A percentile compares a stretch with the other conserved stretches of the same genome.
Conservation (phyloP, 2,329 filamentous ascomycete species). For the Penicillium sp. region DNA sequence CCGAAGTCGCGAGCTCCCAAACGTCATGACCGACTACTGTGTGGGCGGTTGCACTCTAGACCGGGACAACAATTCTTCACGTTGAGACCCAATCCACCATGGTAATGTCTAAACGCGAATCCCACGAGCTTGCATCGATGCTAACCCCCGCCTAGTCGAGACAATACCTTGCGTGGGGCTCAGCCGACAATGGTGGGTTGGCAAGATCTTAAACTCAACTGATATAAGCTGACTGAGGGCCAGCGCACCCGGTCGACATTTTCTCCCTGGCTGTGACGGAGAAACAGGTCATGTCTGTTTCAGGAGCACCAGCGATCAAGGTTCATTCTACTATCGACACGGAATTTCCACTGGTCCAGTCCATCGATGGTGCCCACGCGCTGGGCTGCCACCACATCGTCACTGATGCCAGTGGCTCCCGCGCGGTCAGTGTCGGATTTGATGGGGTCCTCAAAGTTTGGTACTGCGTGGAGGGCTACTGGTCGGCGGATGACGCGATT, state of each 20-base stretch:
- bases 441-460: conserved; percentile 86
- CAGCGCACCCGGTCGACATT: conserved; percentile 81
- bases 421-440: conserved; percentile 83
- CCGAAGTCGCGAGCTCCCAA: conserved; percentile 5
- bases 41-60: neutral
- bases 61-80: neutral
- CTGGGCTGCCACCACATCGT: conserved; percentile 90
- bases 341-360: conserved; percentile 76
- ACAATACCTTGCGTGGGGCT: conserved; percentile 94
- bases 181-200: conserved; percentile 75
- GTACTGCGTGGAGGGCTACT: conserved; percentile 60
- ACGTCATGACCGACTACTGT: conserved; percentile 7
- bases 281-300: conserved; percentile 75
- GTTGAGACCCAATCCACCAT: conserved; percentile 17
- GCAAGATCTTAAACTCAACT: conserved; percentile 35
- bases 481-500: conserved; percentile 54
- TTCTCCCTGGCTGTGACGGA: conserved; percentile 78
- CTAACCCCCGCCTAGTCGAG: conserved; percentile 69
- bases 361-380: conserved; percentile 76
- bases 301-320: conserved; percentile 79
- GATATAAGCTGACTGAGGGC: conserved; percentile 12
- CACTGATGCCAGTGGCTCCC: conserved; percentile 67
- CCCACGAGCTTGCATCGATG: conserved; percentile 7
- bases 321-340: conserved; percentile 73
- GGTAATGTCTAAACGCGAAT: conserved; percentile 17